Conservation (phyloP, 352 stramenopile genomes). For the Plasmopara viticola region DNA sequence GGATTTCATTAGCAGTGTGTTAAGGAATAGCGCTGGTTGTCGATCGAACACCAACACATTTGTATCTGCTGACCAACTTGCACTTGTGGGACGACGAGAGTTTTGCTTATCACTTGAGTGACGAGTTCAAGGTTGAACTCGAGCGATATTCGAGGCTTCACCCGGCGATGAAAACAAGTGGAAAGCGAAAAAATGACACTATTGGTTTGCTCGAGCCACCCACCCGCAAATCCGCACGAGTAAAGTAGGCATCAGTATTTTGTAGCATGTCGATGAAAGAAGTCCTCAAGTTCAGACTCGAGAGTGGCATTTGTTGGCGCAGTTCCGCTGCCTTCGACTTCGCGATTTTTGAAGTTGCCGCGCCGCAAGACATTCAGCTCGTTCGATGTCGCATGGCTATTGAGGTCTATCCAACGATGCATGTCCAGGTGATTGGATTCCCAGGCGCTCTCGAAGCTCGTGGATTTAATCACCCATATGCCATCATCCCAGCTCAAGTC, state of each 20-base stretch:
- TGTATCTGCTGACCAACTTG: conserved; percentile 7
- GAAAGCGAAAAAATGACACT: neutral
- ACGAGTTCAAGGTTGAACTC: conserved; percentile 1
- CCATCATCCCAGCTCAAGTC: conserved; percentile 3
- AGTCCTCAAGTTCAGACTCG: conserved; percentile 1
- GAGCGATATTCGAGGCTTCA: conserved; percentile 1
- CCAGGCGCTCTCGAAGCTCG: neutral
- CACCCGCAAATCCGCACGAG: neutral
- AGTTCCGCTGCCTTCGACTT: conserved; percentile 3
- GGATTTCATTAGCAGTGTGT: neutral
- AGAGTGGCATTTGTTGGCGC: conserved; percentile 1
- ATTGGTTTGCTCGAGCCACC: neutral
- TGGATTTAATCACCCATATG: neutral
- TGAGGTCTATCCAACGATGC: neutral
- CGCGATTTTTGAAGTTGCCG: conserved; percentile 2
- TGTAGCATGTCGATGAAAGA: neutral
- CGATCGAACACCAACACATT: conserved; percentile 2
- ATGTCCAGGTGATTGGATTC: conserved; percentile 1
- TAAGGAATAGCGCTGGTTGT: conserved; percentile 2
- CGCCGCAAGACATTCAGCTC: neutral
- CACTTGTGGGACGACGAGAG: conserved; percentile 1
- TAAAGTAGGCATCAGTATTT: conserved; percentile 1
- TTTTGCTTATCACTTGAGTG: too few species aligned
- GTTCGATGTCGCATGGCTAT: neutral
- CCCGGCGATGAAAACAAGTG: neutral